Percentiles rank a stretch among this genome's conserved stretches.
Conservation (phyloP, 805 yeast species). For the Cyberlindnera xylosilytica region DNA sequence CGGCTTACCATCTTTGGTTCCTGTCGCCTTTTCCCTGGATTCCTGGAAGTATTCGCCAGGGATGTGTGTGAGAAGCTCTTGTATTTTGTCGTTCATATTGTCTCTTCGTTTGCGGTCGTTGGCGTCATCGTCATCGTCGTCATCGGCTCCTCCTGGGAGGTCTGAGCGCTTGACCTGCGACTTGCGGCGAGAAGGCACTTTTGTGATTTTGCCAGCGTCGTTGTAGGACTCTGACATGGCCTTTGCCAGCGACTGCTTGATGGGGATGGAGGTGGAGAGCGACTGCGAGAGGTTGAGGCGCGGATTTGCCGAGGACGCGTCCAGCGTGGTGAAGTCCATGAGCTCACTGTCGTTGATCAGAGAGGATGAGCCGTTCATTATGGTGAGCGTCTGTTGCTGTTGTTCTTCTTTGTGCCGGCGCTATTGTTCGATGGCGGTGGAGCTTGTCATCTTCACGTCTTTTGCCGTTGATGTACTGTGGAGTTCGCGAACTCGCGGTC, state of each 20-base stretch:
- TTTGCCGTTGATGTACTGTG: too few relatives aligned
- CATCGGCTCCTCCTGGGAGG: constrained; percentile 9
- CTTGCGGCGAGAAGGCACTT: constrained; percentile 22
- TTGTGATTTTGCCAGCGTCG: constrained; percentile 21
- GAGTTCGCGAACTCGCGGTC: too few relatives aligned
- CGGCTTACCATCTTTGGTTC: constrained; percentile 82
- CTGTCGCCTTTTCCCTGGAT: constrained; percentile 43
- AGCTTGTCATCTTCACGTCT: not conserved
- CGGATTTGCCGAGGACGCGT: constrained; percentile 14
- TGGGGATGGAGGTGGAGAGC: constrained; percentile 21
- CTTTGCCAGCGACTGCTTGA: constrained; percentile 26
- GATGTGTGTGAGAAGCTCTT: constrained; percentile 44
- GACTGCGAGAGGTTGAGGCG: constrained; percentile 11
- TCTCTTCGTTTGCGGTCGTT: constrained; percentile 50
- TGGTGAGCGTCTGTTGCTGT: too few relatives aligned
- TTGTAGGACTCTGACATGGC: constrained; percentile 23
- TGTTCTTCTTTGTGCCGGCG: not conserved
- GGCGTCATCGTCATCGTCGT: constrained; percentile 29
- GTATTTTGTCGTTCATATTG: constrained; percentile 56
- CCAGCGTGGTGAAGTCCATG: constrained; percentile 21
- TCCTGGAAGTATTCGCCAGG: constrained; percentile 46
- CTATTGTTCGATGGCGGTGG: not conserved
- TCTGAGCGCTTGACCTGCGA: constrained; percentile 10
- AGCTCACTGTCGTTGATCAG: constrained; percentile 20
- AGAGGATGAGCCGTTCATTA: constrained; percentile 8